Evolutionary conservation across 2,329 filamentous ascomycete genomes (phyloP).

Genomic region (Trichoderma pleuroti): DNA sequence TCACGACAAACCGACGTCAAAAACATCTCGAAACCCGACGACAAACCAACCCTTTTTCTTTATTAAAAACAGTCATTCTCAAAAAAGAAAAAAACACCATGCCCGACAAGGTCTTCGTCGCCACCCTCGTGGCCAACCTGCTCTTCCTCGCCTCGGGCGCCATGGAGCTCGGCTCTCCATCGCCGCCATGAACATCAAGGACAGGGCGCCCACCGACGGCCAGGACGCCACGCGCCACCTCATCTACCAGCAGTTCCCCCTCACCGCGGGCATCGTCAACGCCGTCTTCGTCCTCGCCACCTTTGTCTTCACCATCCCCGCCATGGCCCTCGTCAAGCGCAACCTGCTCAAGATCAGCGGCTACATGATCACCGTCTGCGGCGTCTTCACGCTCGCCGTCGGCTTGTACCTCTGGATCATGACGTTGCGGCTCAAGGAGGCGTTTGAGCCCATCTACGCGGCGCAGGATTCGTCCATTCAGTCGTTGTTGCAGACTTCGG

Average conservation of each 20-base stretch:
- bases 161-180: conserved; percentile 53
- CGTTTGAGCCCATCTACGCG: conserved; percentile 60
- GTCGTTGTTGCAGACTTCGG: conserved; percentile 66
- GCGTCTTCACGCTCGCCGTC: conserved; percentile 61
- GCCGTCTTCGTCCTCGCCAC: conserved; percentile 67
- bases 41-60: background rate
- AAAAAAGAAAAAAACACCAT: too few species aligned
- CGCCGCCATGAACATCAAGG: conserved; percentile 47
- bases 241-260: conserved; percentile 51
- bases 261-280: conserved; percentile 68
- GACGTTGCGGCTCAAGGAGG: conserved; percentile 64
- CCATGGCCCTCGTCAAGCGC: conserved; percentile 63
- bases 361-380: conserved; percentile 60
- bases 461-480: conserved; percentile 55
- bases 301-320: conserved; percentile 67
- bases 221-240: conserved; percentile 49
- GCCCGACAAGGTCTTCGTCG: conserved; percentile 53
- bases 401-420: conserved; percentile 69
- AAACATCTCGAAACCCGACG: background rate
- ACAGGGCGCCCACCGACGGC: conserved; percentile 43
- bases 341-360: conserved; percentile 68
- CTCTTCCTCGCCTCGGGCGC: conserved; percentile 53
- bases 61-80: too few species aligned
- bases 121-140: conserved; percentile 46
- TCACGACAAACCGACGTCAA: background rate